These are phyloP conservation scores for Chenopodium formosanum DNA, from an alignment of 148 eudicot species.

Conservation along the genomic window DNA sequence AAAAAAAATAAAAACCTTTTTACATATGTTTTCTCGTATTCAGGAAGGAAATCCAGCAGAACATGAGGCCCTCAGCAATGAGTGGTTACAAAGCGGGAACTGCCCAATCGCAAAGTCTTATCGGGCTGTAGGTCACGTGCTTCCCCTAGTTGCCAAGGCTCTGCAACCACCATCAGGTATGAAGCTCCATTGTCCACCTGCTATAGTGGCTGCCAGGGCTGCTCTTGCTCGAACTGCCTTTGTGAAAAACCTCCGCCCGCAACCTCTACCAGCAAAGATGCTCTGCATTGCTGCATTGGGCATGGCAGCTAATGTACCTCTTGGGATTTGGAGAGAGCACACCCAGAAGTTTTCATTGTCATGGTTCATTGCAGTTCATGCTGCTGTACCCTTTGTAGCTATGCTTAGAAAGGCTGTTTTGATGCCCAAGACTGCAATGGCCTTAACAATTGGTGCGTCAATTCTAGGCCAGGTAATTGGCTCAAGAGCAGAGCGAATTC, in stretches of 20 bases:
- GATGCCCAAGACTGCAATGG: slow-evolving; percentile 89
- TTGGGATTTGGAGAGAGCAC: slow-evolving; percentile 83
- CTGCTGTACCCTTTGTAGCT: slow-evolving; percentile 80
- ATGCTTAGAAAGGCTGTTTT: slow-evolving; percentile 79
- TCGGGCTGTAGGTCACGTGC: slow-evolving; percentile 61
- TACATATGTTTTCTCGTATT: neutral
- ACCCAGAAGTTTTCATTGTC: slow-evolving; percentile 63
- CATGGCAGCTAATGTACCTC: slow-evolving; percentile 70
- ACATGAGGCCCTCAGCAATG: slow-evolving; percentile 63
- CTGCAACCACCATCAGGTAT: slow-evolving; percentile 70
- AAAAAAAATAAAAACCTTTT: neutral
- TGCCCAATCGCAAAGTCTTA: slow-evolving; percentile 82
- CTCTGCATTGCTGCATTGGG: slow-evolving; percentile 60
- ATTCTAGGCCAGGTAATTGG: slow-evolving; percentile 78
- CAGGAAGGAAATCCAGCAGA: slow-evolving; percentile 50
- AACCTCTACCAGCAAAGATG: slow-evolving; percentile 64
- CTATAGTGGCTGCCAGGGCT: slow-evolving; percentile 73
- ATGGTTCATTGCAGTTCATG: slow-evolving; percentile 85
- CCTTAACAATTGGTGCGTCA: slow-evolving; percentile 71
- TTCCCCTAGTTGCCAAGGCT: slow-evolving; percentile 68
- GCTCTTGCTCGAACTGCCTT: slow-evolving; percentile 73
- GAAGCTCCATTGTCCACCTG: slow-evolving; percentile 67
- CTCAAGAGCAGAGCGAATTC: slow-evolving; percentile 65
- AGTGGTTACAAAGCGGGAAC: slow-evolving; percentile 70
- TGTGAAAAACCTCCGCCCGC: slow-evolving; percentile 68